Evolutionary conservation across 768 basidiomycete species (phyloP), one percentile per base, ranked within the genome.

Genomic region (Mycena metata): DNA sequence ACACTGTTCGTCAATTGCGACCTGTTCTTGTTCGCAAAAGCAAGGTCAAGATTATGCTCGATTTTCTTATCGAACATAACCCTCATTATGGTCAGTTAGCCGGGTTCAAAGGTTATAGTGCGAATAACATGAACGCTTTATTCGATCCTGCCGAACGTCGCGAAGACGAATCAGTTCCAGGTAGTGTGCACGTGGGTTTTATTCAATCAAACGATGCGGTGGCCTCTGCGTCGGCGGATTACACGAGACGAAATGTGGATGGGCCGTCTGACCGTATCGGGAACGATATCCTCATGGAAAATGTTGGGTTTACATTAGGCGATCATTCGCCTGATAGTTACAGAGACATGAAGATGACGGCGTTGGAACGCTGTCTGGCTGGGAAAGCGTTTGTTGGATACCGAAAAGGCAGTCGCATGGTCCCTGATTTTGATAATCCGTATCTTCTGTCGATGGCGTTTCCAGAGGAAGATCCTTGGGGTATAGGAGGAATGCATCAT

Each of bases 271-370:
- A n/a, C 4, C 23, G 23, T 15, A 54, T 65, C 0, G 7, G 3
- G 10, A 65, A 67, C 5, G 61, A 58, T 0, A 19, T 75, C 0
- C 23, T 73, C 23, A 76, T 73, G 69, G 73, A 74, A 33, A 71
- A 68, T 66, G 75, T 73, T 6, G 66, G 64, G 0, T 76, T 66
- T 33, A 74, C 72, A 0, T 23, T 67, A 1, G 70, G 69, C 0
- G 75, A 76, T 43, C 23, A 67, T 35, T 64, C 73, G 1, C 65
- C 73, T 0, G 16, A 30, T 15, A 64, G 62, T 30, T 69, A 69
- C 23, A 2, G 49, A 24, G 43, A 64, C 5, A 69, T 69, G 67
- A 69, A 69, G 23, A 1, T 24, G 11, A 24, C 15, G 1, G 59
- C 59, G 8, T 17, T 60, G 15, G 46, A 47, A 21, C 4, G 46